Base-by-base conservation (phyloP, 192 early-diverging fungal species). In the Lobulomyces angularis region DNA sequence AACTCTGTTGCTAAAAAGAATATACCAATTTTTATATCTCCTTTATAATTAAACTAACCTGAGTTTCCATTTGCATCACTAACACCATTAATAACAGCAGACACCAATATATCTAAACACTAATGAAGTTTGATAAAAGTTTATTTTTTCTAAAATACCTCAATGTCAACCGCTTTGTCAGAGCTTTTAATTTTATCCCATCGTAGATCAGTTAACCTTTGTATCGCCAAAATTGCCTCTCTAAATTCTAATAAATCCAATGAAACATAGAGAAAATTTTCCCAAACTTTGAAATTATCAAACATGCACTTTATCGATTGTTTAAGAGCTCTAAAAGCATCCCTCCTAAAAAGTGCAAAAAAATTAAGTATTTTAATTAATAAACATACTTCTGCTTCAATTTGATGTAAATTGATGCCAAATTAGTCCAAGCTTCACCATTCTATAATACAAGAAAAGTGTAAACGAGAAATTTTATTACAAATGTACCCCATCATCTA, bases 341-440 rank as follows among this genome's bases (percentile, higher is more conserved):
- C 86, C n/a, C 60, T 58, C 24, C 54, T 62, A 27, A n/a, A 35
- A 37, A 7, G 8, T 27, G 7, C 26, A 9, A 22, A 51, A 53
- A 42, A 44, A n/a, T 12, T 39, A 8, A n/a, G 3, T 12, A 16
- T 32, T 12, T 24, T 23, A 12, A 16, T 24, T 6, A 46, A 47
- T 8, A 49, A 41, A 53, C 42, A 28, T 65, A 22, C 45, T 82
- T 84, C 25, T 76, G 55, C 37, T 75, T 75, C 51, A 71, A 56
- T 12, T 59, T 67, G 48, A 93, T 55, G 46, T 87, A 86, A 28
- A 84, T 77, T 0, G 80, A 81, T 3, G 89, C 88, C 43, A 98
- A 58, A 59, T 98, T 98, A 49, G 82, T 96, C 90, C 92, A 98
- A 23, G 89, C 88, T 64, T 98, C 95, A 25, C 81, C 84, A 50